These are phyloP conservation scores for Sporothrix mexicana DNA, from an alignment of 2,329 filamentous ascomycete genomes.

Conservation along the genomic window DNA sequence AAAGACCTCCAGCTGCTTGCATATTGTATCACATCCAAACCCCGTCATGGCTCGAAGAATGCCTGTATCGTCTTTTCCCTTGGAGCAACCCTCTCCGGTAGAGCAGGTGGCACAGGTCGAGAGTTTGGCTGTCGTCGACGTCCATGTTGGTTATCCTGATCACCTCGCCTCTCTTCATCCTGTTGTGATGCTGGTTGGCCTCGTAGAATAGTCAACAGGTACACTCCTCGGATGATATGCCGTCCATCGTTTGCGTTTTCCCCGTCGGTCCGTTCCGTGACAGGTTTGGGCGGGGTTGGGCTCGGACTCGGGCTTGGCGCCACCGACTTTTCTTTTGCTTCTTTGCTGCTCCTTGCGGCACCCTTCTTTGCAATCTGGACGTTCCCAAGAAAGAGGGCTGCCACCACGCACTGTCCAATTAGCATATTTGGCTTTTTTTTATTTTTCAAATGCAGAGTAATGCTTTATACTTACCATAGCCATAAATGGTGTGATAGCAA, in stretches of 20 bases:
- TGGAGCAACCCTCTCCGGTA: background rate
- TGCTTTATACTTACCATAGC: constrained; percentile 44
- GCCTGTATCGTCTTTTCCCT: constrained; percentile 21
- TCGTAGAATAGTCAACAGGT: background rate
- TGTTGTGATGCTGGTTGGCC: background rate
- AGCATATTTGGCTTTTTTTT: background rate
- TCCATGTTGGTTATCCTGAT: background rate
- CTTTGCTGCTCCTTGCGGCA: background rate
- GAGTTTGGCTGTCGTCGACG: background rate
- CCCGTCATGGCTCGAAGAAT: constrained; percentile 8
- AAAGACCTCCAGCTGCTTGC: background rate
- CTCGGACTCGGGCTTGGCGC: background rate
- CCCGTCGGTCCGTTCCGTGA: background rate
- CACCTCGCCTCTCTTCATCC: background rate
- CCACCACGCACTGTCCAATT: constrained; percentile 40
- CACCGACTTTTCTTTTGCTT: background rate
- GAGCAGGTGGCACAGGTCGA: background rate
- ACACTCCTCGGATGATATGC: background rate
- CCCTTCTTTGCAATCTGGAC: constrained; percentile 43
- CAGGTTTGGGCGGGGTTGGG: background rate
- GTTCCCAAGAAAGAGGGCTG: constrained; percentile 44
- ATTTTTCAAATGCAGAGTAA: background rate
- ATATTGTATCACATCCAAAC: background rate
- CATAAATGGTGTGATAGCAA: constrained; percentile 66
- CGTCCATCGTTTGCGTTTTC: background rate